Conservation (phyloP, 352 stramenopile species). For the Achlya hypogyna region DNA sequence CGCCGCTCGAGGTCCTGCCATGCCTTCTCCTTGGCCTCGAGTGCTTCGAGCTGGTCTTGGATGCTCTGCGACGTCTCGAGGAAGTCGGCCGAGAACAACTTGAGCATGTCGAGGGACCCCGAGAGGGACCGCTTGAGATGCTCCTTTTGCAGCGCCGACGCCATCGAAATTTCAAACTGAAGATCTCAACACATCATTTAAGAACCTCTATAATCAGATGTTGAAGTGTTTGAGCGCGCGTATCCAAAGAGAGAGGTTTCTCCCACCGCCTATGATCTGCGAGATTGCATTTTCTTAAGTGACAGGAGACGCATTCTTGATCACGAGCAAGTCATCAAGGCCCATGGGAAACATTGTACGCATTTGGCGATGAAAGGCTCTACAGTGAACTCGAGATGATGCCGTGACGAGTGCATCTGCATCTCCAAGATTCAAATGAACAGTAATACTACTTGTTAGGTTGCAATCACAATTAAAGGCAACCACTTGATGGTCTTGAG, state of each 20-base stretch:
- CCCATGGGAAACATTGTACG: too few relatives aligned
- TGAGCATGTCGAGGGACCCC: slow-evolving; percentile 12
- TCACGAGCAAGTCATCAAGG: too few relatives aligned
- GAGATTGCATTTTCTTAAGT: neutral
- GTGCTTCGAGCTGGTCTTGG: slow-evolving; percentile 1
- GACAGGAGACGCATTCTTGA: too few relatives aligned
- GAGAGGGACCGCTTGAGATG: neutral
- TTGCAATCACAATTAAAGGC: too few relatives aligned
- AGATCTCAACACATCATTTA: neutral
- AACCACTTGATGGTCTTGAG: too few relatives aligned
- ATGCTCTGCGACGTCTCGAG: neutral
- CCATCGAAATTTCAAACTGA: neutral
- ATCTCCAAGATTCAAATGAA: too few relatives aligned
- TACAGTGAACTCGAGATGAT: too few relatives aligned
- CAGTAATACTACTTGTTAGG: too few relatives aligned
- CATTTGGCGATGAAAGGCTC: too few relatives aligned
- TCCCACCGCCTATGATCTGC: neutral
- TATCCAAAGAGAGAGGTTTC: neutral
- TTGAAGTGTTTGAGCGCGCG: neutral
- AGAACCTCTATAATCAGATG: neutral
- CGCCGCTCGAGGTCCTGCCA: neutral
- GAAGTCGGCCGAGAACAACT: slow-evolving; percentile 12
- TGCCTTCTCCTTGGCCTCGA: slow-evolving; percentile 8
- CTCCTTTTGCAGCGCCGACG: neutral
- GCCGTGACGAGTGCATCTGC: too few relatives aligned